Conservation (phyloP, 192 early-diverging fungal species). For the Umbelopsis isabellina region DNA sequence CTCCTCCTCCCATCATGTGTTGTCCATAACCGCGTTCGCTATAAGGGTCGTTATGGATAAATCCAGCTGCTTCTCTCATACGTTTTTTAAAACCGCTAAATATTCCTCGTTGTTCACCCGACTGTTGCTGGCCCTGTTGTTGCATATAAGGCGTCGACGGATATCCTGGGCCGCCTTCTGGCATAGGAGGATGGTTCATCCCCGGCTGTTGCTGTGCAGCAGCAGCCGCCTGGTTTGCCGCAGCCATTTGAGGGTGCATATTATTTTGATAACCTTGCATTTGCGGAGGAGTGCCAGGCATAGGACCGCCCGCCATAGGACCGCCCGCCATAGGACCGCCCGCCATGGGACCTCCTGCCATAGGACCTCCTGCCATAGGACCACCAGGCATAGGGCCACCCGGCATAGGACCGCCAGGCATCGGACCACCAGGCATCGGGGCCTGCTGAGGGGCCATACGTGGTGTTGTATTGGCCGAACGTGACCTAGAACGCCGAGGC, state of each 20-base stretch:
- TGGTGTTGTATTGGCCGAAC: constrained; percentile 19
- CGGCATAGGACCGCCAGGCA: too few species aligned
- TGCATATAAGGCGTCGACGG: constrained; percentile 16
- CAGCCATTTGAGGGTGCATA: not conserved
- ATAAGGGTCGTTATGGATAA: constrained; percentile 12
- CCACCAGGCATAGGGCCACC: too few species aligned
- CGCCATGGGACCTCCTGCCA: not conserved
- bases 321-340: too few species aligned
- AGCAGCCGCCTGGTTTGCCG: not conserved
- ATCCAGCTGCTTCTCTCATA: constrained; percentile 15
- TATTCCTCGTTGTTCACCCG: constrained; percentile 6
- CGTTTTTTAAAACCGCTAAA: constrained; percentile 12
- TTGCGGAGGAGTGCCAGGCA: constrained; percentile 12
- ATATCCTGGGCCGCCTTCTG: not conserved
- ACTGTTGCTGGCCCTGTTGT: constrained; percentile 2
- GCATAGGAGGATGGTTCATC: constrained; percentile 4
- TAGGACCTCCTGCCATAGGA: constrained; percentile 10
- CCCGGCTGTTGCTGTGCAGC: not conserved
- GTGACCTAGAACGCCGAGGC: constrained; percentile 23
- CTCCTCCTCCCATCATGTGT: constrained; percentile 4
- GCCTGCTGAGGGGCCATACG: constrained; percentile 12
- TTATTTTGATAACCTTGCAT: constrained; percentile 2
- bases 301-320: not conserved
- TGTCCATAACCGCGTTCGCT: constrained; percentile 6
- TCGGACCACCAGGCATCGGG: constrained; percentile 5